A percentile compares a stretch with the other conserved stretches of the same genome.
These are phyloP conservation scores for Fusarium pseudocircinatum DNA, from an alignment of 2,329 filamentous ascomycete genomes.

Conservation along the genomic window DNA sequence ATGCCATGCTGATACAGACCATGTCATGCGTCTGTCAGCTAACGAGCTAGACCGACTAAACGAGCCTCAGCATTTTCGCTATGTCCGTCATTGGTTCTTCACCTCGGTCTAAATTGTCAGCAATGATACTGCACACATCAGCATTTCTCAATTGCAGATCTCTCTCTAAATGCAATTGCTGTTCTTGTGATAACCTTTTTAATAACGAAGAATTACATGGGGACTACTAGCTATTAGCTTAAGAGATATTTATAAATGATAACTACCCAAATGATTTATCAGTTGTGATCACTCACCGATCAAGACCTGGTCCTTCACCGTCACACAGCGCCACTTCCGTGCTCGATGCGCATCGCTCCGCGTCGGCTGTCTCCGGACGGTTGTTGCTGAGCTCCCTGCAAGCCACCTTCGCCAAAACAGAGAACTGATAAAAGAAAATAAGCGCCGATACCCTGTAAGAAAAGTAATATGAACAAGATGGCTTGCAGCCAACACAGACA, in stretches of 20 bases:
- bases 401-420: background rate
- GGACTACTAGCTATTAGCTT: too few relatives aligned
- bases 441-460: background rate
- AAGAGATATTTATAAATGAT: background rate
- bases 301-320: background rate
- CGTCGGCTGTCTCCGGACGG: background rate
- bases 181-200: background rate
- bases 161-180: background rate
- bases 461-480: background rate
- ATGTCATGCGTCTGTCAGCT: conserved; percentile 19
- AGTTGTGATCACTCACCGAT: background rate
- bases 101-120: background rate
- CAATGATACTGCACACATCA: accelerated
- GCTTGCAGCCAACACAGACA: accelerated
- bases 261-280: background rate
- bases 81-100: background rate
- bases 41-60: conserved; percentile 2
- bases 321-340: background rate
- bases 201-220: accelerated
- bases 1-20: conserved; percentile 15
- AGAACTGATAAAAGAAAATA: background rate
- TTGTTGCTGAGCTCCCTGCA: background rate
- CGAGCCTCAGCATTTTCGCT: background rate
- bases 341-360: background rate
- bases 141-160: background rate